A percentile compares a stretch with the other conserved stretches of the same genome.
These are phyloP conservation scores for Westerdykella sp. DNA, from an alignment of 2,329 filamentous ascomycete species.

Conservation along the genomic window DNA sequence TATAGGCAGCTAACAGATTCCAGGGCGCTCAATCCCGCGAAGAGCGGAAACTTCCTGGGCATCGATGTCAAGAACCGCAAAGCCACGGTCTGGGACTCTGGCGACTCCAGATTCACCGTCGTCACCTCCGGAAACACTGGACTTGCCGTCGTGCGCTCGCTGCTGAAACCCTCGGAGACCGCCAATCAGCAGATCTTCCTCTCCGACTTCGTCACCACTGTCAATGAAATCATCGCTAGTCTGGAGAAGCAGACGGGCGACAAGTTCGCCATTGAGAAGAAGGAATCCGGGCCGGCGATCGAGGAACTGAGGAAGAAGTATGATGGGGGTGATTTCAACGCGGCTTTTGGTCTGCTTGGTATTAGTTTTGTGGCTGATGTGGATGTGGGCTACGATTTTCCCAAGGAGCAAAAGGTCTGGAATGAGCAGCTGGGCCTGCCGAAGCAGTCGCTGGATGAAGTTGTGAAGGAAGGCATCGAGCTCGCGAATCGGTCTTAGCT, in stretches of 20 bases:
- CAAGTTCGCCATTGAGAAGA: constrained; percentile 11
- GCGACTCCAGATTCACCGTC: constrained; percentile 10
- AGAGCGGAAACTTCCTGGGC: constrained; percentile 16
- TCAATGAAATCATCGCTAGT: constrained; percentile 9
- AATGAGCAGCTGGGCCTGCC: constrained; percentile 18
- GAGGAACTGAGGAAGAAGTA: constrained; percentile 7
- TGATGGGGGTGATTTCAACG: constrained; percentile 13
- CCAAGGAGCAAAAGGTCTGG: constrained; percentile 17
- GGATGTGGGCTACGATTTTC: constrained; percentile 19
- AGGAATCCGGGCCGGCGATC: constrained; percentile 6
- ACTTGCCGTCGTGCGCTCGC: constrained; percentile 11
- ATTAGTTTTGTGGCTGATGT: constrained; percentile 17
- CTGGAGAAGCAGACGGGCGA: constrained; percentile 12
- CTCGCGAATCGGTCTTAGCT: constrained; percentile 1
- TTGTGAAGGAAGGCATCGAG: constrained; percentile 13
- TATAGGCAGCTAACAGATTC: background rate
- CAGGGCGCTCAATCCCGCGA: constrained; percentile 13
- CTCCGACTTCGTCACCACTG: constrained; percentile 13
- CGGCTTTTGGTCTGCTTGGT: constrained; percentile 13
- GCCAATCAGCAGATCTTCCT: constrained; percentile 21
- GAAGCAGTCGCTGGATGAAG: constrained; percentile 12
- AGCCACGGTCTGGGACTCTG: constrained; percentile 18
- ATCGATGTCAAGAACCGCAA: constrained; percentile 14
- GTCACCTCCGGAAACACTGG: constrained; percentile 17
- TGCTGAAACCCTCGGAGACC: constrained; percentile 6